Conservation (phyloP, 805 yeast species). For the Dipodascopsis uninucleata region DNA sequence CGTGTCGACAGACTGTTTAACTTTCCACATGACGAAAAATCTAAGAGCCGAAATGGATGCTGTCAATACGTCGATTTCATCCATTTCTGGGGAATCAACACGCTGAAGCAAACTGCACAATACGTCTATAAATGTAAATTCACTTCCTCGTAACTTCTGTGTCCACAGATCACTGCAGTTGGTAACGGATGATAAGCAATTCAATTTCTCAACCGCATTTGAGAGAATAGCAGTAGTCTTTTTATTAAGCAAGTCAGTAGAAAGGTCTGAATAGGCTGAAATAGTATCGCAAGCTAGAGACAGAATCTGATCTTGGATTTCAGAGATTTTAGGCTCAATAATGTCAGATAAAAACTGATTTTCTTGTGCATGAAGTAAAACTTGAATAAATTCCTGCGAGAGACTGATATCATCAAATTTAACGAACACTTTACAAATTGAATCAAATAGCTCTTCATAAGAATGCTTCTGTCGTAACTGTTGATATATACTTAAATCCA, state of each 20-base stretch:
- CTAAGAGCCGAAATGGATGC: constrained; percentile 7
- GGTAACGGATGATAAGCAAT: constrained; percentile 11
- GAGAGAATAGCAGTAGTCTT: background rate
- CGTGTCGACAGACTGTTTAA: constrained; percentile 9
- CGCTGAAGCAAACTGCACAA: constrained; percentile 6
- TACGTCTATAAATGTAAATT: background rate
- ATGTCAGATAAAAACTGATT: constrained; percentile 13
- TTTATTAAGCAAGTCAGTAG: constrained; percentile 5
- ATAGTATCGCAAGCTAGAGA: background rate
- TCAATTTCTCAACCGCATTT: background rate
- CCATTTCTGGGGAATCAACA: background rate
- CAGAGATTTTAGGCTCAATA: constrained; percentile 11
- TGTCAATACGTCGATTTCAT: constrained; percentile 1
- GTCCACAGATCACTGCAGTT: constrained; percentile 6
- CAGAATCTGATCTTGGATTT: constrained; percentile 15
- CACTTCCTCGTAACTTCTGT: constrained; percentile 6
- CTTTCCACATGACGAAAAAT: constrained; percentile 18
- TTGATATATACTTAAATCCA: constrained; percentile 28
- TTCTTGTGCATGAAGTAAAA: constrained; percentile 12
- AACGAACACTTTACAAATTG: constrained; percentile 7
- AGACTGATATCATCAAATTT: constrained; percentile 8
- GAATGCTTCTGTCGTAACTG: constrained; percentile 25
- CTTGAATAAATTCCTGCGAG: constrained; percentile 12
- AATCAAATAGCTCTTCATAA: constrained; percentile 31
- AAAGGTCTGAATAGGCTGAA: constrained; percentile 2